A percentile compares a stretch with the other conserved stretches of the same genome.
These are phyloP conservation scores for Ustilago lituana DNA, from an alignment of 1,284 basidiomycete genomes.

Conservation along the genomic window DNA sequence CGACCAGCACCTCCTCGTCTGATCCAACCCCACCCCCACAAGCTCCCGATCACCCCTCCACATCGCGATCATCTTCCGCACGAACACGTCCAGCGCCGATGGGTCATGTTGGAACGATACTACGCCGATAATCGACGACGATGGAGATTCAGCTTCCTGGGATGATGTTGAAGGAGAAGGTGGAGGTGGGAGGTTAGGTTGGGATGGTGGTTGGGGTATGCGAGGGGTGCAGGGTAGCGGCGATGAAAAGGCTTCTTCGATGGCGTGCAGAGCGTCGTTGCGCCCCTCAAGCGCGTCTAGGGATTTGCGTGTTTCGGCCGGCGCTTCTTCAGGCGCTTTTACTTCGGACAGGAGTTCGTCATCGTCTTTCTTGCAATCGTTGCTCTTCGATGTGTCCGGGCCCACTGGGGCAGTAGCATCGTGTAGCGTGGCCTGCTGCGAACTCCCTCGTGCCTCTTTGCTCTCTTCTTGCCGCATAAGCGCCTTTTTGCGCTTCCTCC, in stretches of 20 bases:
- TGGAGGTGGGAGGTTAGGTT: not conserved
- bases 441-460: not conserved
- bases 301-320: conserved; percentile 11
- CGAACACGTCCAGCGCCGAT: conserved; percentile 25
- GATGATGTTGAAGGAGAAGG: not conserved
- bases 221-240: conserved; percentile 7
- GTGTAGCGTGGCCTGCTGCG: conserved; percentile 4
- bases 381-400: not conserved
- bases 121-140: conserved; percentile 28
- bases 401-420: too few relatives aligned
- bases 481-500: conserved; percentile 17
- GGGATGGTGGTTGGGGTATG: not conserved
- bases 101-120: conserved; percentile 43
- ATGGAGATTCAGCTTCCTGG: not conserved
- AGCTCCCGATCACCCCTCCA: conserved; percentile 46
- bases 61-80: conserved; percentile 42
- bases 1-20: conserved; percentile 50
- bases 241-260: conserved; percentile 15
- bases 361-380: not conserved
- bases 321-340: too few relatives aligned
- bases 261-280: conserved; percentile 14
- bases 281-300: conserved; percentile 27
- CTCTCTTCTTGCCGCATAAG: not conserved
- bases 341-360: too few relatives aligned
- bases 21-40: conserved; percentile 36